Percentiles rank a stretch among this genome's conserved stretches.
These are phyloP conservation scores for Leccinum solheimii DNA, from an alignment of 1,284 basidiomycete species.

Conservation along the genomic window DNA sequence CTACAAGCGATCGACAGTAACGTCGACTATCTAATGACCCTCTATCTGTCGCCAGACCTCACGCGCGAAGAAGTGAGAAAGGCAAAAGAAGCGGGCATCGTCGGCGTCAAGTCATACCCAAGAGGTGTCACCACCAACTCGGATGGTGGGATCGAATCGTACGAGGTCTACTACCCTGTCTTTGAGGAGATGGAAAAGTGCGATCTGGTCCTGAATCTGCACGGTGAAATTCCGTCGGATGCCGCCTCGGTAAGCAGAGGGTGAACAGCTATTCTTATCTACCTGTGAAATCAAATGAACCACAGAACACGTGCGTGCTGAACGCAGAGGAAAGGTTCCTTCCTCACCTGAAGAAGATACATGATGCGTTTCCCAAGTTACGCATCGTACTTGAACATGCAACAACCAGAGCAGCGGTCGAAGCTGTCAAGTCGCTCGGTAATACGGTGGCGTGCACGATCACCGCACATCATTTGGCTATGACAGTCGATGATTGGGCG, in stretches of 20 bases:
- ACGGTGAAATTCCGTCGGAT: conserved; percentile 97
- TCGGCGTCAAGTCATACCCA: conserved; percentile 97
- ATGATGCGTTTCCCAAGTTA: conserved; percentile 85
- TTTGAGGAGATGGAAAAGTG: conserved; percentile 95
- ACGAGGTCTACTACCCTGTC: conserved; percentile 91
- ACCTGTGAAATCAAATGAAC: conserved; percentile 6
- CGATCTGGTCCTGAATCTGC: conserved; percentile 94
- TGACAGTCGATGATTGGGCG: conserved; percentile 97
- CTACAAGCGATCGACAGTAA: conserved; percentile 77
- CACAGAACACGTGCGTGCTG: conserved; percentile 86
- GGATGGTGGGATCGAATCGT: conserved; percentile 95
- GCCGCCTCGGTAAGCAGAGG: conserved; percentile 58
- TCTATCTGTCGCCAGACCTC: conserved; percentile 90
- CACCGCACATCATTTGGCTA: conserved; percentile 93
- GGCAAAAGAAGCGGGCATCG: conserved; percentile 84
- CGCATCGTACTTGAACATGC: conserved; percentile 99
- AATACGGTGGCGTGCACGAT: conserved; percentile 95
- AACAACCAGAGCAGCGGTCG: conserved; percentile 95
- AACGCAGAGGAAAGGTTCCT: conserved; percentile 95
- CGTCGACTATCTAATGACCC: conserved; percentile 91
- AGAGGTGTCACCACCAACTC: conserved; percentile 98
- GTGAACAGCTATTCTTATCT: conserved; percentile 1
- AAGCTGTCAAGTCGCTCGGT: conserved; percentile 83
- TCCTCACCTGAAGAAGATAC: conserved; percentile 83
- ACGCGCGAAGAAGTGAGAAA: conserved; percentile 91